Percentiles rank a stretch among this genome's conserved stretches.
These are phyloP conservation scores for Cydonia oblonga DNA, from an alignment of 331 rosid genomes.

Conservation along the genomic window DNA sequence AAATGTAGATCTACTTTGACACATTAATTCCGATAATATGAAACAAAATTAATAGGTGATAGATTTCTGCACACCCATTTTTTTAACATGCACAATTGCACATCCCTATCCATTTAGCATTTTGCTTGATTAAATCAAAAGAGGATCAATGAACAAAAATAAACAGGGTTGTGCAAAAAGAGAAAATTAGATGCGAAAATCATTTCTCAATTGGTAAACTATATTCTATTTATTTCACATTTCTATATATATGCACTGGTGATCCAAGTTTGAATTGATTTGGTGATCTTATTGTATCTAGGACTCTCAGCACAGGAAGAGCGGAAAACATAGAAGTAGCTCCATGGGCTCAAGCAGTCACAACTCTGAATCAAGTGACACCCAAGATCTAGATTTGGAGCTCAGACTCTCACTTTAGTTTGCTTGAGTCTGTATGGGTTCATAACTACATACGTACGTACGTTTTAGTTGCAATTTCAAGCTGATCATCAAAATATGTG, in stretches of 20 bases:
- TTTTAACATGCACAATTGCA: too few relatives aligned
- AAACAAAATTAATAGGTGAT: background rate
- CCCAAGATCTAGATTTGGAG: conserved; percentile 89
- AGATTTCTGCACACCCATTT: background rate
- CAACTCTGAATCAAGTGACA: conserved; percentile 84
- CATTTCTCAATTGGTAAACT: background rate
- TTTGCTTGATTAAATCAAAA: background rate
- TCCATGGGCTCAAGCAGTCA: conserved; percentile 64
- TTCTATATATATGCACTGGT: background rate
- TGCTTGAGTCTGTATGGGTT: background rate
- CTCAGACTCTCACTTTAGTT: conserved; percentile 66
- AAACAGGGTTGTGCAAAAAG: background rate
- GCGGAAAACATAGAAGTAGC: conserved; percentile 39
- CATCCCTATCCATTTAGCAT: background rate
- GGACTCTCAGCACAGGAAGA: conserved; percentile 45
- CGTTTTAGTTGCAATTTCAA: background rate
- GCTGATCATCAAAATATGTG: background rate
- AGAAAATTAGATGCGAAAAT: background rate
- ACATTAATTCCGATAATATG: background rate
- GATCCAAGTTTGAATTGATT: background rate
- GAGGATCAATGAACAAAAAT: too few relatives aligned
- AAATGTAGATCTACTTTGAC: background rate
- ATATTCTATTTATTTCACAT: background rate
- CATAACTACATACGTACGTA: background rate
- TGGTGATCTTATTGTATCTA: conserved; percentile 5